Base-by-base conservation (phyloP, 257 asterid species). In the Petunia axillaris region DNA sequence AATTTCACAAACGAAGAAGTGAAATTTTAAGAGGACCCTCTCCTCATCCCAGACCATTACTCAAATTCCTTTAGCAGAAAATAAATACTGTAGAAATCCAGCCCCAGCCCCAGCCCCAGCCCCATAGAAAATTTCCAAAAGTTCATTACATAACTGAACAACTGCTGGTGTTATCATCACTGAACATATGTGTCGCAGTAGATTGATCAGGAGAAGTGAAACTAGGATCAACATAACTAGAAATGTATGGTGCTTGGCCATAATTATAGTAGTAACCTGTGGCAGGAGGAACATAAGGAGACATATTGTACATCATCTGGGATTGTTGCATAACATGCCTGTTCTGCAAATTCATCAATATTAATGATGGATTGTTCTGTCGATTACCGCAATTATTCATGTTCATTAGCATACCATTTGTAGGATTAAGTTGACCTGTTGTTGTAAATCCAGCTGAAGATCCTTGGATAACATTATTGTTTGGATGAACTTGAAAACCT, bases 221-320 rank as follows among this genome's bases (percentile, higher is more conserved):
- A 40, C 80, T 82, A 37, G 78, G 60, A 8, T 81, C 86, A 38
- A 44, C 5, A 50, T 53, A 79, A 53, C 78, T 8, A 55, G 64
- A n/a, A 16, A 81, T 8, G 79, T 86, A 82, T 1, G 92, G 89
- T 74, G 52, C 64, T 74, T 74, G 64, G 35, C 84, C 87, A 81
- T 84, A 80, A 73, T 67, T 77, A 64, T 87, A 83, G 85, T 87
- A 89, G 36, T 86, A 93, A 3, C 90, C 92, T 10, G 90, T 90
- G 70, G 57, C 84, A 2, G 95, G 79, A 9, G 93, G 91, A 67
- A 84, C 77, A 50, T 81, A 83, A 2, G 94, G 91, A 11, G 96
- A 88, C 82, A 86, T 85, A 53, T 88, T 90, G 77, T 88, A 89
- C 97, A 90, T 85, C 97, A 90, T 89, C 87, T 91, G 93, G 0